Evolutionary conservation across 2,329 filamentous ascomycete genomes (phyloP), one percentile per base, ranked within the genome.

Genomic region (Aspergillus persii): DNA sequence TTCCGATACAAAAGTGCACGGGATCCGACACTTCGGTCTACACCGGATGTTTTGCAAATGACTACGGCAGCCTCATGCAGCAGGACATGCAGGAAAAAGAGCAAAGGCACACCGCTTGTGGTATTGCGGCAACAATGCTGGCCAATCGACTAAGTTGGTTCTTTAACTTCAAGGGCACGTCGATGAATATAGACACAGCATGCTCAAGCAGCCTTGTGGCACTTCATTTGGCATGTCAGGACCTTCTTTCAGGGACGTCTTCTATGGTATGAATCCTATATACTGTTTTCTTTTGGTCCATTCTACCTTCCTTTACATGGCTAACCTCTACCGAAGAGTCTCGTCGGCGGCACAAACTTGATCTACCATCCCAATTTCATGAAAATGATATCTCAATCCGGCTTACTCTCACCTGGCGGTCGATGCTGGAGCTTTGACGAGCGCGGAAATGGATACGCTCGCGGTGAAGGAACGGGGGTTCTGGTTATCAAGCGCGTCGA

Each of bases 321-420:
- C 23, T 51, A 51, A 44, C 8, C 41, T 27, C 11, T 30, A 12
- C 33, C 33, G 33, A 36, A 31, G 52, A 29, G 26, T n/a, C n/a
- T 54, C 8, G 52, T 31, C 4, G 36, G 39, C 8, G 52, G 52
- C 4, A 30, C 39, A n/a, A 54, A 54, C 26, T 15, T 47, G 5
- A 26, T 54, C 18, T 33, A 23, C 15, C 39, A 31, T 44, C 52
- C 52, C 11, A 33, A 54, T n/a, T 47, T 47, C 8, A 47, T 47
- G 12, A 47, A 47, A 11, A 31, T 54, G 8, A 23, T 47, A 27
- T 54, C 52, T 47, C 31, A 36, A 3, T 44, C 18, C 12, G 31
- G 31, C 27, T 33, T 77, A 0, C 63, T 80, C 2, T 75, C 74
- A 1, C 66, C 69, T 0, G 64, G 66, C 0, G 73, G 69, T 15